These are phyloP conservation scores for Uromyces viciae-fabae DNA, from an alignment of 1,284 basidiomycete genomes.

Conservation along the genomic window DNA sequence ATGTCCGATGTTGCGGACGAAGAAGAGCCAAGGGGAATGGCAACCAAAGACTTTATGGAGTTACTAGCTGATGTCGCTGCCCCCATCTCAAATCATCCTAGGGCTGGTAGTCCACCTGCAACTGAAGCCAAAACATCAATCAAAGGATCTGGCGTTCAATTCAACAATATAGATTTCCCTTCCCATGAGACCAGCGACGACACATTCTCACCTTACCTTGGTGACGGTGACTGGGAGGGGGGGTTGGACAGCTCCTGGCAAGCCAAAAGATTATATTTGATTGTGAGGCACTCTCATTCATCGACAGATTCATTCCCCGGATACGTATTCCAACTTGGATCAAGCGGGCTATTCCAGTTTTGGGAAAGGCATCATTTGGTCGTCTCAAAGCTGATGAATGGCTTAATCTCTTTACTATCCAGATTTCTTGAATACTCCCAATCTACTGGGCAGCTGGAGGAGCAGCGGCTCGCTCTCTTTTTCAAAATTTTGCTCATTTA, in stretches of 20 bases:
- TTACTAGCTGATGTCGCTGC: slow-evolving; percentile 8
- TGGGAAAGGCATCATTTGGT: slow-evolving; percentile 38
- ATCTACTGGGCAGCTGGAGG: neutral
- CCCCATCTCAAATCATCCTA: neutral
- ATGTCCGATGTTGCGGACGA: slow-evolving; percentile 17
- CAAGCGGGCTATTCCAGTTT: neutral
- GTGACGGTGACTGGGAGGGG: slow-evolving; percentile 11
- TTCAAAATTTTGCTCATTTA: slow-evolving; percentile 38
- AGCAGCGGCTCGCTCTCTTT: neutral
- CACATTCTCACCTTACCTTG: neutral
- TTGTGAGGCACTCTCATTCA: neutral
- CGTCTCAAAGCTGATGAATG: slow-evolving; percentile 47
- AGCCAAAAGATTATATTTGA: slow-evolving; percentile 31
- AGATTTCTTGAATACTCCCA: slow-evolving; percentile 22
- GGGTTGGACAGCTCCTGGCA: slow-evolving; percentile 6
- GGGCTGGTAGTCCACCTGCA: neutral
- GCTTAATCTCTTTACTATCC: slow-evolving; percentile 24
- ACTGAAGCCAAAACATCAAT: neutral
- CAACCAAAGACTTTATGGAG: neutral
- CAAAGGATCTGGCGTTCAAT: neutral
- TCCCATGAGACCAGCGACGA: neutral
- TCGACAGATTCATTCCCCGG: slow-evolving; percentile 7
- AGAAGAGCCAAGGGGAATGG: neutral
- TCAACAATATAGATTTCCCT: neutral
- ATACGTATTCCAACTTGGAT: slow-evolving; percentile 29